Evolutionary conservation across 116 monocot species (phyloP).

Genomic region (Papilionanthe hybrid): DNA sequence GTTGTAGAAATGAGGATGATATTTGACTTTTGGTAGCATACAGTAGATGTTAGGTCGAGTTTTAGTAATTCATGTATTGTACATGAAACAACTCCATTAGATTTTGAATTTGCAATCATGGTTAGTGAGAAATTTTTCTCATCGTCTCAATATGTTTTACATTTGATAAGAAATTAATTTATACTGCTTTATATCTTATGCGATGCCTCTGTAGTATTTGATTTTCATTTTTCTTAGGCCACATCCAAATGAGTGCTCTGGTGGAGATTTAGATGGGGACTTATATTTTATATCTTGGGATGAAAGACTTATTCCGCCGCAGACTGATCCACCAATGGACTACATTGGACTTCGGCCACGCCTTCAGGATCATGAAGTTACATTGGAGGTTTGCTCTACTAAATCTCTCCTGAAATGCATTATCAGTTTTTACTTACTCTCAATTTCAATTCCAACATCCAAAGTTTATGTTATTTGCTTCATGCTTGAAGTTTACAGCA

Average conservation of each 20-base stretch:
- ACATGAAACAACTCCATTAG: no score
- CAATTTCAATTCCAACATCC: background rate
- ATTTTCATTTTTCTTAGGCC: slow-evolving; percentile 44
- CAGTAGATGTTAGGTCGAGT: no score
- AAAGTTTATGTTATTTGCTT: background rate
- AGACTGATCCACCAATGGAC: slow-evolving; percentile 73
- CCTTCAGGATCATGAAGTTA: slow-evolving; percentile 76
- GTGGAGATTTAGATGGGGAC: slow-evolving; percentile 98
- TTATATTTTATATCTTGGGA: slow-evolving; percentile 83
- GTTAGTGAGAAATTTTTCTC: no score
- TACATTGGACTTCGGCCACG: slow-evolving; percentile 69
- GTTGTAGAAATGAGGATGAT: no score
- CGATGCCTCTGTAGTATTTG: background rate
- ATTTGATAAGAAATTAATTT: no score
- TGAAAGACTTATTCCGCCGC: slow-evolving; percentile 61
- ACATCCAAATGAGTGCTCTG: slow-evolving; percentile 98
- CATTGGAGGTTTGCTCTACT: slow-evolving; percentile 44
- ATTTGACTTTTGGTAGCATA: no score
- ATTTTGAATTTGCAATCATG: no score
- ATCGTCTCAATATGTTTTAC: no score
- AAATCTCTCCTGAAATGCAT: background rate
- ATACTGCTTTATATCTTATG: background rate
- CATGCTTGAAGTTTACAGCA: background rate
- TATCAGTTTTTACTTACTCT: background rate
- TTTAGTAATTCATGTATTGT: no score